Evolutionary conservation across 1,284 basidiomycete genomes (phyloP).

Genomic region (Tylopilus sp.): DNA sequence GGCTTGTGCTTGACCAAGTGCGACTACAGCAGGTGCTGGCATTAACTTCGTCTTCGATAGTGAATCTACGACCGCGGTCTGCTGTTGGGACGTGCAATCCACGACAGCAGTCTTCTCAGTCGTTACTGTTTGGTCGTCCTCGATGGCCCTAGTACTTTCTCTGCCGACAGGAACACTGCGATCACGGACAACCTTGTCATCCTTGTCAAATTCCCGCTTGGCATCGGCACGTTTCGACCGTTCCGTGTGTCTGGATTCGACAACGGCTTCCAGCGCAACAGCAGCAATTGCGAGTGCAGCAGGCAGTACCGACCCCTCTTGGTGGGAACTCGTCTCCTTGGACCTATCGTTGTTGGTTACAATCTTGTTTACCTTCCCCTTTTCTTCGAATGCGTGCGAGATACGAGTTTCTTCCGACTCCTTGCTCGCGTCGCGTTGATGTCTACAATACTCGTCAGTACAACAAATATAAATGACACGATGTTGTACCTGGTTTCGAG

Average conservation of each 20-base stretch:
- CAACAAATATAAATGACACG: not conserved
- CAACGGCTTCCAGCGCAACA: conserved; percentile 9
- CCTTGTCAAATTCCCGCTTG: conserved; percentile 1
- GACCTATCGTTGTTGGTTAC: not conserved
- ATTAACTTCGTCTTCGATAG: not conserved
- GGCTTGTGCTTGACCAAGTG: not conserved
- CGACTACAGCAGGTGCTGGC: not conserved
- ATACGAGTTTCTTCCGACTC: not conserved
- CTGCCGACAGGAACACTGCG: not conserved
- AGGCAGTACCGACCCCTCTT: conserved; percentile 11
- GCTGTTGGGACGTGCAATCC: not conserved
- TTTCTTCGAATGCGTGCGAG: not conserved
- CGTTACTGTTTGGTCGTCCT: not conserved
- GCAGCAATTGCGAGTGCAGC: conserved; percentile 15
- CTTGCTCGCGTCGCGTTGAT: not conserved
- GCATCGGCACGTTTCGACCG: not conserved
- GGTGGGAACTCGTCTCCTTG: conserved; percentile 1
- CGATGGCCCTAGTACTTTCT: not conserved
- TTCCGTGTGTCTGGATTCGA: conserved; percentile 8
- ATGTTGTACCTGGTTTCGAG: conserved; percentile 7
- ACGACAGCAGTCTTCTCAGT: not conserved
- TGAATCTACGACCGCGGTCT: not conserved
- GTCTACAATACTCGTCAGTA: conserved; percentile 9
- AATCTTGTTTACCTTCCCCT: not conserved
- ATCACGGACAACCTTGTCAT: not conserved